These are phyloP conservation scores for Pythium dissotocum DNA, from an alignment of 352 stramenopile genomes.

Conservation along the genomic window DNA sequence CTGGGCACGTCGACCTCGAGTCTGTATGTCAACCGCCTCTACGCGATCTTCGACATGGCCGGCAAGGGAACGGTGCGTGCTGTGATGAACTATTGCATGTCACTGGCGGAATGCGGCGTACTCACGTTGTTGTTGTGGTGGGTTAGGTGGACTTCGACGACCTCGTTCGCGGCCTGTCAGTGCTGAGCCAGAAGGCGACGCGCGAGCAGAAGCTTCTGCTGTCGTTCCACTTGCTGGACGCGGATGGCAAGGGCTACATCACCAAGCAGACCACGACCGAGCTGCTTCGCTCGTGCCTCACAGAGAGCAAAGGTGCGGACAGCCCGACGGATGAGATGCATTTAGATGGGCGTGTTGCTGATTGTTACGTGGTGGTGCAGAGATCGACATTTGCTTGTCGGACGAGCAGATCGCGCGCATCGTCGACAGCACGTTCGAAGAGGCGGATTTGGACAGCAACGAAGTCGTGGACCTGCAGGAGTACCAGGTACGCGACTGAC, in stretches of 20 bases:
- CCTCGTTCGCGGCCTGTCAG: conserved; percentile 74
- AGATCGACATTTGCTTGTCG: conserved; percentile 78
- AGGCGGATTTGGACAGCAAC: conserved; percentile 79
- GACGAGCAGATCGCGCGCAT: conserved; percentile 77
- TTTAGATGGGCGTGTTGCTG: conserved; percentile 5
- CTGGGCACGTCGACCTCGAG: conserved; percentile 68
- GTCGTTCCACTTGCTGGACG: conserved; percentile 84
- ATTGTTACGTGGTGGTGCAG: conserved; percentile 26
- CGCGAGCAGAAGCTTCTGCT: conserved; percentile 87
- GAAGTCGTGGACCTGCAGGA: conserved; percentile 78
- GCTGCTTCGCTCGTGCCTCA: conserved; percentile 79
- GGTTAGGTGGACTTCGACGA: conserved; percentile 80
- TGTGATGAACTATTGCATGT: not conserved
- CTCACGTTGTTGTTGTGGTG: not conserved
- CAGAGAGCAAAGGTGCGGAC: conserved; percentile 75
- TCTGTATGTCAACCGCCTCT: conserved; percentile 84
- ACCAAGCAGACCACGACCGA: conserved; percentile 83
- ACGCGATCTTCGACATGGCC: conserved; percentile 84
- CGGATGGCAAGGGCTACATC: conserved; percentile 78
- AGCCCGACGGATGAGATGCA: not conserved
- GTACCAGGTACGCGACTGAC: conserved; percentile 51
- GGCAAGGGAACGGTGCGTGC: conserved; percentile 65
- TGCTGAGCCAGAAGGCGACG: conserved; percentile 84
- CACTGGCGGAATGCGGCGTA: not conserved
- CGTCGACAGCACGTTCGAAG: conserved; percentile 82